These are phyloP conservation scores for Oxytropis ochrocephala DNA, from an alignment of 306 rosid species.

Conservation along the genomic window DNA sequence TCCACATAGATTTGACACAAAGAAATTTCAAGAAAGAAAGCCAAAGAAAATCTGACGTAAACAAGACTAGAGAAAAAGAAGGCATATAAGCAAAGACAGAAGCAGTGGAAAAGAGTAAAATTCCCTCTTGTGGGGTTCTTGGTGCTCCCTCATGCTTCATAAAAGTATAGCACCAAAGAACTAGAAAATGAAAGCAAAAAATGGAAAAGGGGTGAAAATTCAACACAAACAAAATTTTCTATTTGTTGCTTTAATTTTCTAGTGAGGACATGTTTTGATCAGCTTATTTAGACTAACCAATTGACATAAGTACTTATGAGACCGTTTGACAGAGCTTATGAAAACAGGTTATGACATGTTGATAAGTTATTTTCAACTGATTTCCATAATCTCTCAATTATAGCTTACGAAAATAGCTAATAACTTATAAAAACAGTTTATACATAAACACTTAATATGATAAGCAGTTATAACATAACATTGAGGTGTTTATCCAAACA, in stretches of 20 bases:
- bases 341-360: no score
- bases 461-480: no score
- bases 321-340: no score
- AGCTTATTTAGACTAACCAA: no score
- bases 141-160: not conserved
- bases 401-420: no score
- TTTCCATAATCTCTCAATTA: no score
- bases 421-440: no score
- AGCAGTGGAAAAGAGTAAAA: not conserved
- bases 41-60: not conserved
- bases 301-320: no score
- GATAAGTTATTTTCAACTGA: no score
- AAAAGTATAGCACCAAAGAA: conserved; percentile 11
- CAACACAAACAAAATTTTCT: not conserved
- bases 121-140: not conserved
- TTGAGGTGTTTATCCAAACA: not conserved
- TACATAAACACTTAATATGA: no score
- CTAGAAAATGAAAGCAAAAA: not conserved
- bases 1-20: not conserved
- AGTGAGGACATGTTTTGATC: no score
- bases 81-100: not conserved
- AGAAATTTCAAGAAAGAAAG: not conserved
- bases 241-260: no score
- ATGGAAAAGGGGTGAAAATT: not conserved
- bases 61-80: not conserved